phyloP scores from a whole-genome alignment of 2,329 filamentous ascomycete species.

The Didymella exigua region DNA sequence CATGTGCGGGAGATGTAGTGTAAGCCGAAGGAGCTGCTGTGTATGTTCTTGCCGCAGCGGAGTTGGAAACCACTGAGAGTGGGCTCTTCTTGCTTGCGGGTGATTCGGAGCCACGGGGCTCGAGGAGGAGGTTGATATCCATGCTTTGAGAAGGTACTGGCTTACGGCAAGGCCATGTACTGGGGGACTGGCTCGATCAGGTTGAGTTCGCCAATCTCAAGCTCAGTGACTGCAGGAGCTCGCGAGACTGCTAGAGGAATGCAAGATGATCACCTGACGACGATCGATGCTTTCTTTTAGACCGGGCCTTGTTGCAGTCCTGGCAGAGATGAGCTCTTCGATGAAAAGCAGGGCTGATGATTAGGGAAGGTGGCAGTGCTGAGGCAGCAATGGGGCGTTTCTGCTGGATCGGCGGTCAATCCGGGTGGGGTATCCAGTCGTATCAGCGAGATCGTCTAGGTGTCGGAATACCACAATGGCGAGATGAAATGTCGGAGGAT shows the following conservation, averaged over 20 bases:
- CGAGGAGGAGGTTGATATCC: conserved; percentile 93
- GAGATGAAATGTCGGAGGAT: conserved; percentile 21
- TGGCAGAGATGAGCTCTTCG: not conserved
- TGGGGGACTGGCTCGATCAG: conserved; percentile 8
- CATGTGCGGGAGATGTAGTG: conserved; percentile 44
- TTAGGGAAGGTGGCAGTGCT: conserved; percentile 6
- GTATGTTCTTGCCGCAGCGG: conserved; percentile 49
- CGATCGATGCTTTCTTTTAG: not conserved
- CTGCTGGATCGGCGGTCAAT: conserved; percentile 19
- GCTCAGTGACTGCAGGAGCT: not conserved
- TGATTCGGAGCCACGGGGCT: conserved; percentile 76
- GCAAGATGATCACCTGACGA: conserved; percentile 1
- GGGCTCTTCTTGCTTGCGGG: conserved; percentile 55
- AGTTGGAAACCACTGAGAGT: conserved; percentile 42
- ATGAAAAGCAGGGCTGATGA: conserved; percentile 1
- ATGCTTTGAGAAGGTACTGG: conserved; percentile 69
- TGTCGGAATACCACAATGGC: not conserved
- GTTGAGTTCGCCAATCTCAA: not conserved
- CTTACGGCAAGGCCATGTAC: conserved; percentile 51
- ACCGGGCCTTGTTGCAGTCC: not conserved
- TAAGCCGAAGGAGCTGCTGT: conserved; percentile 46
- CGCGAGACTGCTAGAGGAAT: not conserved
- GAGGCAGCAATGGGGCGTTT: conserved; percentile 6
- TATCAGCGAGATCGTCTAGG: conserved; percentile 18
- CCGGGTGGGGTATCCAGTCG: conserved; percentile 17